phyloP scores from a whole-genome alignment of 768 basidiomycete species.

The Tulasnella sp. region DNA sequence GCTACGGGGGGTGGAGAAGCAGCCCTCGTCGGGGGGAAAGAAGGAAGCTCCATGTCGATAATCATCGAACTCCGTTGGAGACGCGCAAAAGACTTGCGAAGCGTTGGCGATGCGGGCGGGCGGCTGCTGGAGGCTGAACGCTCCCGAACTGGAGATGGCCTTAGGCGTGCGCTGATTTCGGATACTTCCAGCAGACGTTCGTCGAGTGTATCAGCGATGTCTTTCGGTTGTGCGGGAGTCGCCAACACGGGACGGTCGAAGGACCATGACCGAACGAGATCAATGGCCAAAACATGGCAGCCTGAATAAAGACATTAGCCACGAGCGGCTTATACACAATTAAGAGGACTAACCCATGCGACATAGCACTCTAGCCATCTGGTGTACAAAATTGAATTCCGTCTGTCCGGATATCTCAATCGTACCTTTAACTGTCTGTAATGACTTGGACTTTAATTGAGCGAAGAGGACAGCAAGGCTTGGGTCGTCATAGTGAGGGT shows the following conservation, averaged over 20 bases:
- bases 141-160: not conserved
- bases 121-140: conserved; percentile 15
- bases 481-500: conserved; percentile 90
- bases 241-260: conserved; percentile 67
- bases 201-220: conserved; percentile 29
- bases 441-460: conserved; percentile 80
- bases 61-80: conserved; percentile 64
- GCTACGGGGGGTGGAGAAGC: conserved; percentile 43
- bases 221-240: conserved; percentile 24
- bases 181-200: conserved; percentile 38
- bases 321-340: not conserved
- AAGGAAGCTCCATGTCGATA: conserved; percentile 82
- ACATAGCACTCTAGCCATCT: conserved; percentile 89
- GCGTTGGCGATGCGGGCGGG: conserved; percentile 18
- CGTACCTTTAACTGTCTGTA: conserved; percentile 90
- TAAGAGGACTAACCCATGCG: conserved; percentile 69
- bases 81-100: conserved; percentile 10
- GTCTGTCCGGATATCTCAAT: conserved; percentile 81
- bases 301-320: conserved; percentile 46
- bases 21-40: conserved; percentile 54
- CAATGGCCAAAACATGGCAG: conserved; percentile 86
- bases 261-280: conserved; percentile 86
- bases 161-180: not conserved
- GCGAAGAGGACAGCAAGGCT: conserved; percentile 86
- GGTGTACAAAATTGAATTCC: conserved; percentile 94